These are phyloP conservation scores for Solanum chiquidenum DNA, from an alignment of 257 asterid species.

Conservation along the genomic window DNA sequence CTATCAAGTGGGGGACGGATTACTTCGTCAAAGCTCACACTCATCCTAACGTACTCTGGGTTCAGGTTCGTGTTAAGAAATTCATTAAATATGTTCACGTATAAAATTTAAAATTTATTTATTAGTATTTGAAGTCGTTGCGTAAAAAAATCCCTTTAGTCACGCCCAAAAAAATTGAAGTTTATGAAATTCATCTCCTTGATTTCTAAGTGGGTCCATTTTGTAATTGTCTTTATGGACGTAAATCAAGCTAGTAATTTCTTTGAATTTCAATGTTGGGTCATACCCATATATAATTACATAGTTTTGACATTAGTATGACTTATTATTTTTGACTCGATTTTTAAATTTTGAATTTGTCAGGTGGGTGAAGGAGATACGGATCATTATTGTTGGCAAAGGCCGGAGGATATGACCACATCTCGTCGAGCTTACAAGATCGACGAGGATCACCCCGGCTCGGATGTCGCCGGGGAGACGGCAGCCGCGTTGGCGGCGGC, in stretches of 20 bases:
- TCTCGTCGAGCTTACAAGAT: conserved; percentile 58
- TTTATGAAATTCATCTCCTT: neutral
- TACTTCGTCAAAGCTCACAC: conserved; percentile 86
- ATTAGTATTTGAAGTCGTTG: neutral
- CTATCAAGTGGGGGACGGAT: conserved; percentile 93
- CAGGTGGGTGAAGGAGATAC: conserved; percentile 76
- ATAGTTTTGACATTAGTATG: neutral
- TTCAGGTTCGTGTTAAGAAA: conserved; percentile 37
- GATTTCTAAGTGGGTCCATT: conserved; percentile 17
- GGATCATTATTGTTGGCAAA: conserved; percentile 69
- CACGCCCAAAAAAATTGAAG: conserved; percentile 16
- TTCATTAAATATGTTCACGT: neutral
- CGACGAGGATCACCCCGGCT: conserved; percentile 47
- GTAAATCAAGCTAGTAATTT: neutral
- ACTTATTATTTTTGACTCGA: neutral
- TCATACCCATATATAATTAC: neutral
- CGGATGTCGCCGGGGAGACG: conserved; percentile 62
- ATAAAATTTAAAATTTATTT: neutral
- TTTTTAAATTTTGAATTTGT: neutral
- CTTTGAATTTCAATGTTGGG: neutral
- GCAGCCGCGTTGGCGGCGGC: conserved; percentile 77
- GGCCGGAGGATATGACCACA: conserved; percentile 73
- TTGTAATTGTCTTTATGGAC: neutral
- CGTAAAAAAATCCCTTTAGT: conserved; percentile 13
- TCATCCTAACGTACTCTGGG: conserved; percentile 74